phyloP scores from a whole-genome alignment of 805 yeast species.

The Isabelozyma heimii region DNA sequence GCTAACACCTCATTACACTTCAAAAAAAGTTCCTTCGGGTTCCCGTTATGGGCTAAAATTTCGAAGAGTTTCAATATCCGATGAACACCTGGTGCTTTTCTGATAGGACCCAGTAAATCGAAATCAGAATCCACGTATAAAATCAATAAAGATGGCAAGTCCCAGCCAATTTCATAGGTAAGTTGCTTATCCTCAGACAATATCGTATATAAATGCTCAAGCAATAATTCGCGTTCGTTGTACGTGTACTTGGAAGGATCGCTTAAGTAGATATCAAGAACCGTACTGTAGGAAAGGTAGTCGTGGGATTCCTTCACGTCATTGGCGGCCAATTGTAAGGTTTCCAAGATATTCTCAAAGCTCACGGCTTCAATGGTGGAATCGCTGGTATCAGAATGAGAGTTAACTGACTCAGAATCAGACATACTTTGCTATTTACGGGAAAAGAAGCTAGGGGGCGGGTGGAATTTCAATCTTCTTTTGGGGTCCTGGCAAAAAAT shows the following conservation, averaged over 20 bases:
- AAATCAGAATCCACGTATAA: constrained; percentile 46
- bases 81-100: constrained; percentile 39
- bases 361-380: constrained; percentile 20
- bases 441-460: too few relatives aligned
- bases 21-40: constrained; percentile 76
- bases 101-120: constrained; percentile 21
- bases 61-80: constrained; percentile 52
- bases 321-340: constrained; percentile 26
- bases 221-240: constrained; percentile 49
- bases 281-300: constrained; percentile 68
- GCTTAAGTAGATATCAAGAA: constrained; percentile 58
- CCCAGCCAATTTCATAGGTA: constrained; percentile 82
- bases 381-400: constrained; percentile 10
- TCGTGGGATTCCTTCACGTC: constrained; percentile 51
- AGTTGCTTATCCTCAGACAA: constrained; percentile 47
- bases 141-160: constrained; percentile 69
- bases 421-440: constrained; percentile 7
- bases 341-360: constrained; percentile 24
- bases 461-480: too few relatives aligned
- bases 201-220: constrained; percentile 44
- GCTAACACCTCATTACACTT: constrained; percentile 65
- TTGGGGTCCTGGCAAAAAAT: background rate
- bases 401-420: constrained; percentile 11
- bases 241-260: constrained; percentile 45
- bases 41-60: constrained; percentile 64